These are phyloP conservation scores for Gonium pectorale DNA, from an alignment of 139 green algal genomes.

Conservation along the genomic window DNA sequence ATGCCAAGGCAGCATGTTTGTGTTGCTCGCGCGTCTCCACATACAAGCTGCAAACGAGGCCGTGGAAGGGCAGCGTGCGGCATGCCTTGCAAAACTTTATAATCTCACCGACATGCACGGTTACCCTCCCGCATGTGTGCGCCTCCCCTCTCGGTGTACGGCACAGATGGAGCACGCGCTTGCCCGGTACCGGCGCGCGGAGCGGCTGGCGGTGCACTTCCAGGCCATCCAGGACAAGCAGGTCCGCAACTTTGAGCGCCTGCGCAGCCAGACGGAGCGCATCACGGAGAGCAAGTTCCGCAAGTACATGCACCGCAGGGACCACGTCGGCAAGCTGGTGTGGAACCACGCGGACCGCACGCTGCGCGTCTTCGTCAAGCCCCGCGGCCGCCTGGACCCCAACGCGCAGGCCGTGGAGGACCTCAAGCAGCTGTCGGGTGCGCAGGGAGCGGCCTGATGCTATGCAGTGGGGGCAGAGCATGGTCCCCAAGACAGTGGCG, in stretches of 20 bases:
- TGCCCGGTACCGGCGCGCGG: not conserved
- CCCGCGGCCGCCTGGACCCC: conserved; percentile 22
- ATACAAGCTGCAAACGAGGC: too few relatives aligned
- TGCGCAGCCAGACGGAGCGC: conserved; percentile 25
- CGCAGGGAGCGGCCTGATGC: too few relatives aligned
- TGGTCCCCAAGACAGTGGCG: too few relatives aligned
- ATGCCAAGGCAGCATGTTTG: too few relatives aligned
- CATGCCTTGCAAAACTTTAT: too few relatives aligned
- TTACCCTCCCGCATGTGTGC: too few relatives aligned
- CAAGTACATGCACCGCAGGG: conserved; percentile 44
- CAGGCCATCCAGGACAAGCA: conserved; percentile 17
- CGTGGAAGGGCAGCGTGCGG: too few relatives aligned
- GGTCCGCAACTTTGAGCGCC: conserved; percentile 19
- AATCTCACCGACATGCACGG: too few relatives aligned
- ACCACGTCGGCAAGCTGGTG: conserved; percentile 26
- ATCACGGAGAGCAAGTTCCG: conserved; percentile 40
- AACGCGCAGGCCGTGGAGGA: conserved; percentile 58
- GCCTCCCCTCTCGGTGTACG: too few relatives aligned
- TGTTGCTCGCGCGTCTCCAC: too few relatives aligned
- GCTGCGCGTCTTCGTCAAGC: conserved; percentile 52
- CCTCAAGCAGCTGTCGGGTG: conserved; percentile 71
- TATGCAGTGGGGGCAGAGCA: too few relatives aligned
- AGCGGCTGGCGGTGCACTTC: not conserved
- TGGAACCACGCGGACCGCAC: conserved; percentile 12
- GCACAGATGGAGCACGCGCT: not conserved